Base-by-base conservation (phyloP, 805 yeast genomes). In the Yarrowia keelungensis region DNA sequence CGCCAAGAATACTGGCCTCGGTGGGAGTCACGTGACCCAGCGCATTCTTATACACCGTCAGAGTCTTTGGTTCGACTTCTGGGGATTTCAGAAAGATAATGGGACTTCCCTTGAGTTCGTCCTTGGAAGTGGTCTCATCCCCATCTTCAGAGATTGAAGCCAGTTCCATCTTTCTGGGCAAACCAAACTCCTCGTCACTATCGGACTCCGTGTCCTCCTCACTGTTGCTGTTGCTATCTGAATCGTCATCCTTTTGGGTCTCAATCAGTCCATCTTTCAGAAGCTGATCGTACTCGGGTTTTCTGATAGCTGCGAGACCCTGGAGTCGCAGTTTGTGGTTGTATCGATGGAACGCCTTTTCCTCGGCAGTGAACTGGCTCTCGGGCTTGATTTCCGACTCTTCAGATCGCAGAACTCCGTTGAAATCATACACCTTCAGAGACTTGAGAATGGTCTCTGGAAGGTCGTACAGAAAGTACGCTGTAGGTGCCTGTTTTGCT, bases 401-500 rank as follows among this genome's bases (percentile, higher is more conserved):
- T 10, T 47, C 54, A 26, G 54, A 49, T 62, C 38, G 45, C 36
- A 62, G 38, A 10, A 62, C 47, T 47, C 67, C 67, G 38, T 62
- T 62, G 47, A 62, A 47, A 49, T 62, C 67, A 38, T 62, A 49
- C 38, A 62, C 56, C 56, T 47, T 47, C 10, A 62, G 47, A 47
- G 56, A 15, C 39, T 47, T 16, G 32, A 62, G 56, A 41, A 62
- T 49, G 47, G 36, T 11, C 67, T 46, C 46, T 8, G 67, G 67
- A 45, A 62, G 67, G 67, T 62, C 39, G 56, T 62, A 62, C 26
- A 62, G 45, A 32, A 62, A 62, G 56, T 62, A 62, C 19, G 65
- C 65, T 11, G 65, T 59, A 2, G 65, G 65, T 2, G 56, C 45
- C 8, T 36, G 7, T 36, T 62, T 47, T 22, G 43, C 14, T 47